These are phyloP conservation scores for Russula griseocarnosa DNA, from an alignment of 768 basidiomycete genomes.

Conservation along the genomic window DNA sequence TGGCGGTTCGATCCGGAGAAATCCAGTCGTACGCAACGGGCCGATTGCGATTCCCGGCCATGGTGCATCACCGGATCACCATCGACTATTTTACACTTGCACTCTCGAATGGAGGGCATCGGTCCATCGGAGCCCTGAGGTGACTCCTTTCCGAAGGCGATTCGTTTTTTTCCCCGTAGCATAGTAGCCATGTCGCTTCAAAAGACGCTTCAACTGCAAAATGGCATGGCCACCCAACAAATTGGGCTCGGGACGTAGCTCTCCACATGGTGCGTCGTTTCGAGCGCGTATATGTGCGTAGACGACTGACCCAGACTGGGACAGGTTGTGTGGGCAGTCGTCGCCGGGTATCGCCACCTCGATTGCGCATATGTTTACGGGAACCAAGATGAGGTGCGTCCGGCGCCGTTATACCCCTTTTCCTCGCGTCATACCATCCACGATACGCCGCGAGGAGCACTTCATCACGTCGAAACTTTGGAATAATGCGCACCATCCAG, in stretches of 20 bases:
- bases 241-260: slow-evolving; percentile 85
- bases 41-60: too few species aligned
- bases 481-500: slow-evolving; percentile 69
- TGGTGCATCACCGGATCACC: not conserved
- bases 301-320: slow-evolving; percentile 9
- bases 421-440: slow-evolving; percentile 54
- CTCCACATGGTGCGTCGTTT: slow-evolving; percentile 52
- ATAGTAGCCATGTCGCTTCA: slow-evolving; percentile 40
- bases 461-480: slow-evolving; percentile 83
- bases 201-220: slow-evolving; percentile 41
- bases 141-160: too few species aligned
- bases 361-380: slow-evolving; percentile 78
- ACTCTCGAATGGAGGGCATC: too few species aligned
- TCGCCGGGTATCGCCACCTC: slow-evolving; percentile 76
- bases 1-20: too few species aligned
- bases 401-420: not conserved
- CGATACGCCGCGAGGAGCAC: slow-evolving; percentile 75
- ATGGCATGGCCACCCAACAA: slow-evolving; percentile 55
- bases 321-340: slow-evolving; percentile 72
- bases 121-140: not conserved
- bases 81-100: not conserved
- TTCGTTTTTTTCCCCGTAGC: not conserved
- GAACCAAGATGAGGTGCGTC: slow-evolving; percentile 63
- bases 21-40: too few species aligned
- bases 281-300: not conserved